Evolutionary conservation across 257 asterid genomes (phyloP).

Genomic region (Solanum appendiculatum): DNA sequence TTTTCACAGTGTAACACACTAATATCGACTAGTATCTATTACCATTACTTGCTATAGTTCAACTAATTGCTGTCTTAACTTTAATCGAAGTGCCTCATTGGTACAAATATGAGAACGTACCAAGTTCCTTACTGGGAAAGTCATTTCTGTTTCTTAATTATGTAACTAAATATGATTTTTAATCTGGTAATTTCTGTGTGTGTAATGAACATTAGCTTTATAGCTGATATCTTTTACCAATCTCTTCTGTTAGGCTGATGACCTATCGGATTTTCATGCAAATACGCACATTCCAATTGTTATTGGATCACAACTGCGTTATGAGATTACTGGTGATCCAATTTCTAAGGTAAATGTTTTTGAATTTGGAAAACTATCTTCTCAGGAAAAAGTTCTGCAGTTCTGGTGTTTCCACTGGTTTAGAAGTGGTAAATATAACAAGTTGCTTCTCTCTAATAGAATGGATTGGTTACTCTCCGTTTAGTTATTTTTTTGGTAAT

Average conservation of each 20-base stretch:
- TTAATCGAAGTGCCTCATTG: neutral
- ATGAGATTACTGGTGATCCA: slow-evolving; percentile 83
- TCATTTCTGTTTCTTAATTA: neutral
- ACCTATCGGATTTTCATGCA: slow-evolving; percentile 57
- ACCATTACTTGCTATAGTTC: neutral
- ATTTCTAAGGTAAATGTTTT: slow-evolving; percentile 43
- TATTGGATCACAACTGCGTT: slow-evolving; percentile 85
- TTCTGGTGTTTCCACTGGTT: neutral
- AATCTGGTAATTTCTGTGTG: neutral
- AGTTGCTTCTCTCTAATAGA: neutral
- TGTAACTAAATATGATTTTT: neutral
- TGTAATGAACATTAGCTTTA: neutral
- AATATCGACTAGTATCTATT: neutral
- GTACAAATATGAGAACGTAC: neutral
- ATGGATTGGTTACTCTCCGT: neutral
- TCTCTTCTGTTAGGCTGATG: slow-evolving; percentile 54
- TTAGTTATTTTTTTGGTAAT: neutral
- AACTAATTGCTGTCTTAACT: neutral
- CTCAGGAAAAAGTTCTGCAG: neutral
- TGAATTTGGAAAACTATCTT: neutral
- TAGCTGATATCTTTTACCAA: neutral
- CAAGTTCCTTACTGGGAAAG: neutral
- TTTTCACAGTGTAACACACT: neutral
- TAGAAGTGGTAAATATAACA: too few species aligned
- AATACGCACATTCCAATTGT: slow-evolving; percentile 90